Conservation (phyloP, 2,329 filamentous ascomycete species). For the Torrubiella hemipterigena region DNA sequence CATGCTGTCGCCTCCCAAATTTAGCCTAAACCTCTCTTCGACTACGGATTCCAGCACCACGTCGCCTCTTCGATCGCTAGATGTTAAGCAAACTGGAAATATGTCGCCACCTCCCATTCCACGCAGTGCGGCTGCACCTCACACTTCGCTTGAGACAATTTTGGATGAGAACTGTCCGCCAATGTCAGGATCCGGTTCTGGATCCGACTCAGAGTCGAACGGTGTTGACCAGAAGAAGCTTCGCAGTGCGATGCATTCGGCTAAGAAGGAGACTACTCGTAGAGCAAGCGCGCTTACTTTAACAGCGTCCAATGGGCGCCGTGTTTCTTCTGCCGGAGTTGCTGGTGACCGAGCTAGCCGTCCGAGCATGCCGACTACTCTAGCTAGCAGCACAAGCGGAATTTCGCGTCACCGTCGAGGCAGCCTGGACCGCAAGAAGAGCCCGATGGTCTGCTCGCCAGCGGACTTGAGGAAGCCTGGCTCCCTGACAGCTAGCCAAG, state of each 20-base stretch:
- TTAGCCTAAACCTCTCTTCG: slow-evolving; percentile 46
- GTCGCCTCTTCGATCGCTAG: slow-evolving; percentile 37
- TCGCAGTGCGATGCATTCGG: slow-evolving; percentile 40
- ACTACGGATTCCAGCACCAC: slow-evolving; percentile 16
- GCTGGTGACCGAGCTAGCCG: slow-evolving; percentile 16
- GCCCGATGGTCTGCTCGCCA: slow-evolving; percentile 40
- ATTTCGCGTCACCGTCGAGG: slow-evolving; percentile 41
- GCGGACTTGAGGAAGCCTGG: slow-evolving; percentile 24
- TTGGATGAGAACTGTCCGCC: slow-evolving; percentile 42
- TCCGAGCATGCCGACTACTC: slow-evolving; percentile 26
- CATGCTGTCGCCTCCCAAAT: slow-evolving; percentile 40
- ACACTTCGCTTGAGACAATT: slow-evolving; percentile 20
- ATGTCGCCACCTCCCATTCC: slow-evolving; percentile 30
- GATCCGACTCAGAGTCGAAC: slow-evolving; percentile 38
- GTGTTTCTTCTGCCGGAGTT: slow-evolving; percentile 33
- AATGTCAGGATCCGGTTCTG: slow-evolving; percentile 23
- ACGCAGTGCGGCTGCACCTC: slow-evolving; percentile 16
- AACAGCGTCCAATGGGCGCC: slow-evolving; percentile 22
- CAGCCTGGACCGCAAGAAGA: slow-evolving; percentile 37
- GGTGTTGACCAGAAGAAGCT: slow-evolving; percentile 41
- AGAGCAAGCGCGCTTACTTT: slow-evolving; percentile 25
- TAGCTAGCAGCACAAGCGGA: slow-evolving; percentile 40
- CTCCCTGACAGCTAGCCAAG: slow-evolving; percentile 41
- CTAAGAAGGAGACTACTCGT: slow-evolving; percentile 33
- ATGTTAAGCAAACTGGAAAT: slow-evolving; percentile 37